phyloP scores from a whole-genome alignment of 1,139 yeast species.

The Kodamaea ohmeri region DNA sequence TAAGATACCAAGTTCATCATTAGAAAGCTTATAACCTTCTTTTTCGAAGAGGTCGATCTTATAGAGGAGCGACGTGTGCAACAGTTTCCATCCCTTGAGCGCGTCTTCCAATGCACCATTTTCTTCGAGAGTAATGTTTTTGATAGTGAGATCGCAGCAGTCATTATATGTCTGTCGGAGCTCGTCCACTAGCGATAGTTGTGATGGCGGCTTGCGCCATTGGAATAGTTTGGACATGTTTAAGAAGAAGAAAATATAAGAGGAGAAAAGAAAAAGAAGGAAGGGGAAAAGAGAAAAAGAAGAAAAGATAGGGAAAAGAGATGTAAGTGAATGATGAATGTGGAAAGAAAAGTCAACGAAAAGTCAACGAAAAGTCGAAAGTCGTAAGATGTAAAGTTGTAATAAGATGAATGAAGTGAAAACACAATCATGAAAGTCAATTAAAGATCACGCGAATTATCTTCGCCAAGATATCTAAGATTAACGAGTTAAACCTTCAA shows the following conservation, averaged over 20 bases:
- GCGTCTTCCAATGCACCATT: conserved; percentile 52
- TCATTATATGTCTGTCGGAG: conserved; percentile 61
- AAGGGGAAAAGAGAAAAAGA: neutral
- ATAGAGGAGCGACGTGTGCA: conserved; percentile 58
- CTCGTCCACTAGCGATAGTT: conserved; percentile 50
- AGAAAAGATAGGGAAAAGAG: neutral
- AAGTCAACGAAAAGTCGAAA: no score
- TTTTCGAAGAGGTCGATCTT: conserved; percentile 57
- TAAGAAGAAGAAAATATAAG: neutral
- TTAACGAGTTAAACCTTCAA: no score
- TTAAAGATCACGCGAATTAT: no score
- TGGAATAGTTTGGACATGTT: conserved; percentile 32
- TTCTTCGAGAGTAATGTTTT: conserved; percentile 58
- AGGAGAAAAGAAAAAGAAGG: neutral
- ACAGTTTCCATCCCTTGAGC: conserved; percentile 66
- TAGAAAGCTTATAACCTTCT: conserved; percentile 27
- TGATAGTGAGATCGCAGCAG: conserved; percentile 55
- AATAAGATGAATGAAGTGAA: no score
- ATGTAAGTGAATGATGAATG: neutral
- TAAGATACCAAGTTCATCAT: conserved; percentile 43
- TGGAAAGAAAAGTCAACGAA: no score
- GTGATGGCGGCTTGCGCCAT: conserved; percentile 54
- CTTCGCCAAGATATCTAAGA: no score
- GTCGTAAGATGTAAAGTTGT: no score
- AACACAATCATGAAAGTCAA: no score